phyloP scores from a whole-genome alignment of 768 basidiomycete species.

The Leccinum imitatum region DNA sequence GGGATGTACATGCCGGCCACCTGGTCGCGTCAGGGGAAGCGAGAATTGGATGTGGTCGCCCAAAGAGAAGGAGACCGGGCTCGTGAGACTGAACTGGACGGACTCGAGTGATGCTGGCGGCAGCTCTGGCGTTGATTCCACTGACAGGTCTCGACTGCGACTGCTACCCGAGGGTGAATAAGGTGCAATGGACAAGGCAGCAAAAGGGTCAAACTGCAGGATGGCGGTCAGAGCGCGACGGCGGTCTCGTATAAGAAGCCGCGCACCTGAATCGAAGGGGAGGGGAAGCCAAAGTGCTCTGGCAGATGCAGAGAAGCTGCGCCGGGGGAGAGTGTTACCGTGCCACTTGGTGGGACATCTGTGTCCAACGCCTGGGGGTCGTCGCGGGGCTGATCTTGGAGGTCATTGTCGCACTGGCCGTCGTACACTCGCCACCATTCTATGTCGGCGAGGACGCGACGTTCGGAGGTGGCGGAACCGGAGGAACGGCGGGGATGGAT shows the following conservation, averaged over 20 bases:
- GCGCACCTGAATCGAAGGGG: conserved; percentile 30
- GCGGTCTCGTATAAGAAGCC: background rate
- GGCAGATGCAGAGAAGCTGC: conserved; percentile 28
- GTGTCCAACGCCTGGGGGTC: conserved; percentile 12
- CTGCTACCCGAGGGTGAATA: conserved; percentile 46
- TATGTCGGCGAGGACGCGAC: conserved; percentile 81
- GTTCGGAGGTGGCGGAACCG: conserved; percentile 59
- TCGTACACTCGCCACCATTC: conserved; percentile 85
- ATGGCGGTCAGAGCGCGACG: conserved; percentile 24
- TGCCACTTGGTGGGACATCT: conserved; percentile 22
- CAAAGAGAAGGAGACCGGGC: conserved; percentile 39
- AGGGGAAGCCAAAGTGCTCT: conserved; percentile 11
- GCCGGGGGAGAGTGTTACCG: conserved; percentile 37
- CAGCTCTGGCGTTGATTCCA: conserved; percentile 58
- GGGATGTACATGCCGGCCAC: conserved; percentile 24
- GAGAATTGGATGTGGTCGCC: conserved; percentile 30
- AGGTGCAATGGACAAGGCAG: conserved; percentile 56
- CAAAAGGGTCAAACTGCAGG: conserved; percentile 40
- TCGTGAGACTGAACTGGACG: conserved; percentile 37
- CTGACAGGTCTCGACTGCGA: conserved; percentile 44
- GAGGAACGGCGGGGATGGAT: conserved; percentile 56
- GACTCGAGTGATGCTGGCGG: conserved; percentile 39
- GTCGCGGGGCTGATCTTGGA: conserved; percentile 32
- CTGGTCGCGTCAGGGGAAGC: conserved; percentile 22
- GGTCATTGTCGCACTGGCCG: conserved; percentile 51